Base-by-base conservation (phyloP, 768 basidiomycete species). In the Artomyces pyxidatus region DNA sequence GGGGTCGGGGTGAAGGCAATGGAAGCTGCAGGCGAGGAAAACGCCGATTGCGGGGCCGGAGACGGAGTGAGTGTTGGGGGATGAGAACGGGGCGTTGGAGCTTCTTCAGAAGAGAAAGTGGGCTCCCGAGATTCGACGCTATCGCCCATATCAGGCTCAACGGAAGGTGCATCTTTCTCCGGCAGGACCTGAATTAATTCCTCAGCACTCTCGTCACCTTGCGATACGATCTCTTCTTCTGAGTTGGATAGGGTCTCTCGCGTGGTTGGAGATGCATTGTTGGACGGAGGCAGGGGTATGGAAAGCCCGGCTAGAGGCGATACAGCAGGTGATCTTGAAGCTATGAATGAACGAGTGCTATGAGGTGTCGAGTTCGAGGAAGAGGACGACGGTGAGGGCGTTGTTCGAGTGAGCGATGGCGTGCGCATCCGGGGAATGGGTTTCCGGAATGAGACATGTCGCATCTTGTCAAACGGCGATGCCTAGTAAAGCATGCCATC, bases 21-120 rank as follows among this genome's bases (percentile, higher is more conserved):
- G 3, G 81, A 81, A 21, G 67, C 71, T 0, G 69, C 70, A 3
- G 83, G 80, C 23, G 83, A 83, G 3, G 80, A 73, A 51, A 71
- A 69, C 5, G 70, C 69, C 28, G 63, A 70, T 2, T 74, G 69
- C 22, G 69, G 63, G 6, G 61, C 63, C 16, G 65, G 55, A 22
- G 69, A 66, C 42, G 73, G 67, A 56, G 65, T 61, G 60, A 49
- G 27, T 10, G 49, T 25, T 29, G 50, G 29, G 22, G 30, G 37
- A 23, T 42, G 21, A 6, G 57, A 49, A 10, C 21, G 40, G n/a
- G 51, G 49, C 2, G 60, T 61, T 1, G 51, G 47, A 1, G 57
- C 58, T 12, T 75, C 81, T 28, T 84, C 81, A 9, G 85, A 85
- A 0, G 85, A 85, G 58, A 87, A 87, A 0, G 85, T 87, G 4